Conservation (phyloP, 805 yeast genomes). For the Komagataella pastoris region DNA sequence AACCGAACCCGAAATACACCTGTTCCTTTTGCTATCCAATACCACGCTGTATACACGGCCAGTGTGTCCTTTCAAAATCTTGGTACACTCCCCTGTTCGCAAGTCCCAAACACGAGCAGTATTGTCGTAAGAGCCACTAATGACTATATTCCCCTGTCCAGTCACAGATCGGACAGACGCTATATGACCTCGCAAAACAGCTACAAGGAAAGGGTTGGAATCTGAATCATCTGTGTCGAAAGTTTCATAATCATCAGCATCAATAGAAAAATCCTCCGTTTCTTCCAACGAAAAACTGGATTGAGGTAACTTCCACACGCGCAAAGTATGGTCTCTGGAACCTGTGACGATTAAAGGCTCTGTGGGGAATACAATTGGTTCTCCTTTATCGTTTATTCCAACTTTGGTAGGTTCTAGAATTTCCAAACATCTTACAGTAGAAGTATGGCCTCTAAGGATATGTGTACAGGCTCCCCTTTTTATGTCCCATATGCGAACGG, state of each 20-base stretch:
- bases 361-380: slow-evolving; percentile 41
- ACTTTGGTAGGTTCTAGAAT: slow-evolving; percentile 56
- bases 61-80: slow-evolving; percentile 69
- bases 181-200: slow-evolving; percentile 62
- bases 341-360: slow-evolving; percentile 70
- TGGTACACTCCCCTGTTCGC: slow-evolving; percentile 56
- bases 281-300: neutral
- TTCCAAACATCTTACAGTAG: slow-evolving; percentile 87
- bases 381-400: slow-evolving; percentile 48
- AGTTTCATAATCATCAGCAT: slow-evolving; percentile 17
- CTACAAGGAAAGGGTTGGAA: slow-evolving; percentile 49
- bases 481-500: slow-evolving; percentile 90
- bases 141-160: slow-evolving; percentile 71
- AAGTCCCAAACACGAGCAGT: slow-evolving; percentile 91
- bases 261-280: neutral
- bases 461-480: slow-evolving; percentile 80
- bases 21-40: slow-evolving; percentile 56
- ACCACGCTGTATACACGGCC: slow-evolving; percentile 86
- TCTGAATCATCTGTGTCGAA: slow-evolving; percentile 23
- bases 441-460: slow-evolving; percentile 81
- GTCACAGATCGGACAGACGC: slow-evolving; percentile 78
- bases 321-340: slow-evolving; percentile 72
- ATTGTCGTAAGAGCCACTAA: slow-evolving; percentile 85
- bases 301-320: slow-evolving; percentile 66
- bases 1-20: slow-evolving; percentile 86